Base-by-base conservation (phyloP, 306 rosid genomes). In the Quillaja saponaria region DNA sequence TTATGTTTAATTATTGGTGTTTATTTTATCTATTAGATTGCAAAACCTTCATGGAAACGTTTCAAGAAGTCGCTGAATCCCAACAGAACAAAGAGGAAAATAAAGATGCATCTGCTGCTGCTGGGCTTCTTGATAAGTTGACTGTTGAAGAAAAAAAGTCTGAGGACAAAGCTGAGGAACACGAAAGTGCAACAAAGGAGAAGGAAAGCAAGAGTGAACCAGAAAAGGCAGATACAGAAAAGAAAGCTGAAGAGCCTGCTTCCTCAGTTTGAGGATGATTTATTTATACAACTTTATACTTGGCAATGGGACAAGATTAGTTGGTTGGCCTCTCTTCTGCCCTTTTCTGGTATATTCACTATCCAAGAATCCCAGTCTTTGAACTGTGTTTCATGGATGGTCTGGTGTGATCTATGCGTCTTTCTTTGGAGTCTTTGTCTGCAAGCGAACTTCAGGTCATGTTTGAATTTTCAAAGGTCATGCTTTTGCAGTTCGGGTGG, bases 21-120 rank as follows among this genome's bases (percentile, higher is more conserved):
- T 39, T 39, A 1, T 12, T 39, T 39, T 12, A 8, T 39, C 44
- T 12, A 39, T 39, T 39, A 94, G 99, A 94, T 73, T 80, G 87
- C 87, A 89, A 74, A 66, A 73, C 52, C 53, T 94, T 94, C 80
- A 94, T 85, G 97, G 97, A 89, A 69, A 85, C 44, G 53, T 94
- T 94, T 71, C 84, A 83, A 77, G 99, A 94, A 80, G 86, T 87
- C 68, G 97, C 95, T 0, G 99, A 94, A 69, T 83, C 96, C 51
- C 89, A 89, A 71, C 71, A 70, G 66, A 55, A 64, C 8, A 79
- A 60, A 70, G 95, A 72, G 64, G 99, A 94, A 49, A 70, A 74
- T 51, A 15, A 68, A 21, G 90, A 80, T 48, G 81, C 91, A 42
- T 62, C 88, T 52, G 82, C 73, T 19, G 81, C 96, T 45, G 97